These are phyloP conservation scores for Clarireedia homoeocarpa DNA, from an alignment of 2,329 filamentous ascomycete genomes.

Conservation along the genomic window DNA sequence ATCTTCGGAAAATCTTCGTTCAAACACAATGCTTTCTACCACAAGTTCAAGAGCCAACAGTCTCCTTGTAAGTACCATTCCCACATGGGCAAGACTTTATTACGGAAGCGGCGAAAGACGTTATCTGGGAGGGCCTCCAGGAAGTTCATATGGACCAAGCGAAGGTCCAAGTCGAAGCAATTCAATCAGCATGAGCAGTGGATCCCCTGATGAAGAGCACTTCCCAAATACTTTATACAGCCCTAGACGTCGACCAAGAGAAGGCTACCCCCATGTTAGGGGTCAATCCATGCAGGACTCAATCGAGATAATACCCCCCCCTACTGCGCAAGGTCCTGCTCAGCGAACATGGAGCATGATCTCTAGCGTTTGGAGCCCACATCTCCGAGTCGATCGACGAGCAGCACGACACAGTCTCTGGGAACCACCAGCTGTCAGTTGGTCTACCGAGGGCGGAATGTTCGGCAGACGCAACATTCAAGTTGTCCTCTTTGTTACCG, in stretches of 20 bases:
- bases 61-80: constrained; percentile 33
- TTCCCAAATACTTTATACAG: constrained; percentile 39
- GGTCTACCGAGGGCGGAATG: constrained; percentile 50
- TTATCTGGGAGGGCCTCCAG: constrained; percentile 34
- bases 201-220: constrained; percentile 43
- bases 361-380: constrained; percentile 65
- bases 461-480: constrained; percentile 66
- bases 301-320: constrained; percentile 38
- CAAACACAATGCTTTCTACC: constrained; percentile 28
- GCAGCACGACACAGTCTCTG: constrained; percentile 54
- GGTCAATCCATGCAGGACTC: constrained; percentile 30
- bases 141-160: constrained; percentile 21
- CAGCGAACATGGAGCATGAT: constrained; percentile 42
- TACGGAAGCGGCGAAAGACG: constrained; percentile 59
- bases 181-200: constrained; percentile 33
- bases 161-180: constrained; percentile 38
- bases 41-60: constrained; percentile 38
- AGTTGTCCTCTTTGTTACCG: constrained; percentile 64
- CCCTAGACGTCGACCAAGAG: constrained; percentile 38
- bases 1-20: constrained; percentile 35
- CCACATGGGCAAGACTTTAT: constrained; percentile 52
- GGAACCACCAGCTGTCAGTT: constrained; percentile 65
- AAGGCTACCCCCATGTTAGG: constrained; percentile 25
- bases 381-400: constrained; percentile 57
- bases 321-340: constrained; percentile 12